Evolutionary conservation across 2,329 filamentous ascomycete genomes (phyloP).

Genomic region (Verticillium nubilum): DNA sequence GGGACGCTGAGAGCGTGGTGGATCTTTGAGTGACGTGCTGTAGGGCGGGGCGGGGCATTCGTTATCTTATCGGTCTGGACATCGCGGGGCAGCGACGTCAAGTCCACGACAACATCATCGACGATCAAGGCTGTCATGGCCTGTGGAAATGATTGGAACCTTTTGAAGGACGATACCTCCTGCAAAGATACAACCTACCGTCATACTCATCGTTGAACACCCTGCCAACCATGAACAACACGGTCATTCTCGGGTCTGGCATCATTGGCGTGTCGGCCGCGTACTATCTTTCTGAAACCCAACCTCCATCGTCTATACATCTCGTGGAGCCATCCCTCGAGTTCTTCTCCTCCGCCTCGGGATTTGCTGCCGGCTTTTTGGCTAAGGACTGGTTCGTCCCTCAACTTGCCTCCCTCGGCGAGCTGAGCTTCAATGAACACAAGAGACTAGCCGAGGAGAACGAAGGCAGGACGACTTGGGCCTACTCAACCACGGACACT

Average conservation of each 20-base stretch:
- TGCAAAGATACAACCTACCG: no score
- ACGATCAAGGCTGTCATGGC: neutral
- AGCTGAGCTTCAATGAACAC: slow-evolving; percentile 66
- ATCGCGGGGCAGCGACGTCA: neutral
- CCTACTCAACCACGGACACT: slow-evolving; percentile 48
- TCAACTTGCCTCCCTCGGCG: slow-evolving; percentile 51
- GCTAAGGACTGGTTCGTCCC: slow-evolving; percentile 67
- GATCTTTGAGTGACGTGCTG: neutral
- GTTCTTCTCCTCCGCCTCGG: slow-evolving; percentile 69
- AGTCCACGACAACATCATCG: neutral
- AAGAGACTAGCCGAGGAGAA: slow-evolving; percentile 54
- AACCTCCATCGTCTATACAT: slow-evolving; percentile 36
- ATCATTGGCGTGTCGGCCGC: slow-evolving; percentile 67
- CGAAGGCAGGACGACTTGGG: slow-evolving; percentile 48
- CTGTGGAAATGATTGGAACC: neutral
- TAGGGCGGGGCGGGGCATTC: neutral
- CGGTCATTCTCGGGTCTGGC: slow-evolving; percentile 63
- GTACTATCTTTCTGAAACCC: slow-evolving; percentile 60
- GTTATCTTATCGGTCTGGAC: neutral
- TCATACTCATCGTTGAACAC: no score
- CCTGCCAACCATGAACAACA: slow-evolving; percentile 35
- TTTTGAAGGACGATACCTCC: neutral
- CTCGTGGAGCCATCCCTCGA: slow-evolving; percentile 41
- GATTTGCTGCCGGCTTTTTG: slow-evolving; percentile 68
- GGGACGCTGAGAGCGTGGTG: neutral